Conservation (phyloP, 1,284 basidiomycete genomes). For the Schizophyllum amplum region DNA sequence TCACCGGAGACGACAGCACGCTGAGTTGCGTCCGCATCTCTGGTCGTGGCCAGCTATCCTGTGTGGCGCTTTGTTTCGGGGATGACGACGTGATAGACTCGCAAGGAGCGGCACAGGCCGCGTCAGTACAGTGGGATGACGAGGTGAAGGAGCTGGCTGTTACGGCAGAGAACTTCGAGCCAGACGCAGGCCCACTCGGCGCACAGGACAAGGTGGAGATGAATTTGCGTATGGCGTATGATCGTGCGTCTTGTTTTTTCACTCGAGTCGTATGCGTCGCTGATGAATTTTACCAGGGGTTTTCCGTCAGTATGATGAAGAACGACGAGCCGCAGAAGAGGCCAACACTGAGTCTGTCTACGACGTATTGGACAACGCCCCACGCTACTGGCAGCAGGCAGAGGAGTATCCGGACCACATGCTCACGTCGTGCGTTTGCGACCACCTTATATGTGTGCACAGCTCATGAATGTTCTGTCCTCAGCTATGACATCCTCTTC, state of each 20-base stretch:
- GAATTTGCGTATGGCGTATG: constrained; percentile 42
- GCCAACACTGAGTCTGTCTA: constrained; percentile 32
- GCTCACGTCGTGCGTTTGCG: constrained; percentile 43
- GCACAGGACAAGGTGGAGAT: constrained; percentile 34
- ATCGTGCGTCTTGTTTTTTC: constrained; percentile 31
- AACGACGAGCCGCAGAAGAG: constrained; percentile 22
- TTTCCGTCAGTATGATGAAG: constrained; percentile 22
- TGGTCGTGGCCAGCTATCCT: constrained; percentile 37
- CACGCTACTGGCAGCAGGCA: constrained; percentile 43
- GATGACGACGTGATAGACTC: not conserved
- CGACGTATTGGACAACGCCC: constrained; percentile 42
- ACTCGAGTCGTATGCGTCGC: not conserved
- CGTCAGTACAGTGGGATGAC: constrained; percentile 29
- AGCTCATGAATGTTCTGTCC: constrained; percentile 6
- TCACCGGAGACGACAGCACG: constrained; percentile 24
- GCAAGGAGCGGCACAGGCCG: constrained; percentile 2
- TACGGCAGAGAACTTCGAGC: constrained; percentile 17
- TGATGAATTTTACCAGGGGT: constrained; percentile 23
- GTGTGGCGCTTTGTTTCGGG: constrained; percentile 2
- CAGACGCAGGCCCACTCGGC: constrained; percentile 37
- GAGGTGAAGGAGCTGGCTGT: constrained; percentile 30
- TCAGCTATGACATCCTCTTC: constrained; percentile 56
- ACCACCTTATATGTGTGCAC: not conserved
- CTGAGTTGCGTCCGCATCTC: constrained; percentile 18
- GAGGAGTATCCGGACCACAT: constrained; percentile 41